Conservation (phyloP, 202 grass and related monocot species). For the Musa balbisiana region DNA sequence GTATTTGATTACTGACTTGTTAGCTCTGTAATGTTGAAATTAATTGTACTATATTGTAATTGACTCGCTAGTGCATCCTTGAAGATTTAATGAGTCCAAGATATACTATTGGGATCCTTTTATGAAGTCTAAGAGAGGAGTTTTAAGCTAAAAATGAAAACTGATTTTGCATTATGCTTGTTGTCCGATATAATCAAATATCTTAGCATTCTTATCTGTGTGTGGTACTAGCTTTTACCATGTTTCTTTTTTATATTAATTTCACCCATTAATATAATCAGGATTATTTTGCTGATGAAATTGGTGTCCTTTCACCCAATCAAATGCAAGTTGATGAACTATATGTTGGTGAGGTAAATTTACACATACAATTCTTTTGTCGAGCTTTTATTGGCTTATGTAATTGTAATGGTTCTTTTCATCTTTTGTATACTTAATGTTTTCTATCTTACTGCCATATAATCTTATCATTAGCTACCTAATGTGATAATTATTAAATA, state of each 20-base stretch:
- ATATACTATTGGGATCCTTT: no score
- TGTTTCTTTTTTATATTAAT: not conserved
- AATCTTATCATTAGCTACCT: not conserved
- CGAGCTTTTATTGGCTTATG: not conserved
- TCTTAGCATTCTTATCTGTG: not conserved
- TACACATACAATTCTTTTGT: not conserved
- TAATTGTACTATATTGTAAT: no score
- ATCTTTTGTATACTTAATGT: no score
- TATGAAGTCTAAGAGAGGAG: no score
- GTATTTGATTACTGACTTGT: no score
- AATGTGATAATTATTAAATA: not conserved
- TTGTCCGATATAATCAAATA: not conserved
- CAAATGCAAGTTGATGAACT: slow-evolving; percentile 80
- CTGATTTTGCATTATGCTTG: no score
- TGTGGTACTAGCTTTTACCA: not conserved
- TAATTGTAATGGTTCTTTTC: not conserved
- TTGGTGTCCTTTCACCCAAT: slow-evolving; percentile 91
- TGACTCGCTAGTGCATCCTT: no score
- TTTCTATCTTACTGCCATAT: not conserved
- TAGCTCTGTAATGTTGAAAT: no score
- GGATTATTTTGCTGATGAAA: slow-evolving; percentile 88
- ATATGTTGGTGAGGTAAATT: slow-evolving; percentile 87
- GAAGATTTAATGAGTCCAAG: no score
- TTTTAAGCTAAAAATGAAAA: no score
- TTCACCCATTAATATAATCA: slow-evolving; percentile 36